A percentile compares a stretch with the other conserved stretches of the same genome.
These are phyloP conservation scores for Pistacia integerrima DNA, from an alignment of 345 rosid genomes.

Conservation along the genomic window DNA sequence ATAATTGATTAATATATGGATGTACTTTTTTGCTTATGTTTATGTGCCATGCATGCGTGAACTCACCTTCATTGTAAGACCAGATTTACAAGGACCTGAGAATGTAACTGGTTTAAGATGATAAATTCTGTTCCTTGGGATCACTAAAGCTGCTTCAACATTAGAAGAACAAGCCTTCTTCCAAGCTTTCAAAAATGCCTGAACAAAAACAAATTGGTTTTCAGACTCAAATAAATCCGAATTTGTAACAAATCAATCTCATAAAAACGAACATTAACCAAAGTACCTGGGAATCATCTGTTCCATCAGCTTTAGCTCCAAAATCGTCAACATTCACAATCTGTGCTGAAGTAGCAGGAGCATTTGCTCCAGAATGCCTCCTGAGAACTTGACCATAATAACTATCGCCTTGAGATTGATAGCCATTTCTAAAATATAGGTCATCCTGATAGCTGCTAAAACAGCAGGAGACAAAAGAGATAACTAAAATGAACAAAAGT, in stretches of 20 bases:
- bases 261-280: neutral
- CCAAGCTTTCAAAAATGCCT: constrained; percentile 75
- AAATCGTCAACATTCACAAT: constrained; percentile 43
- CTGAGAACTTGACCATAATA: neutral
- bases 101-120: constrained; percentile 60
- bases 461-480: constrained; percentile 20
- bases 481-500: neutral
- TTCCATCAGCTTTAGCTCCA: constrained; percentile 60
- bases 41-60: neutral
- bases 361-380: constrained; percentile 2
- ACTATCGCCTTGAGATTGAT: neutral
- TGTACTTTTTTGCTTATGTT: no score
- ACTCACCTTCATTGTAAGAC: constrained; percentile 57
- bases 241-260: neutral
- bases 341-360: constrained; percentile 25
- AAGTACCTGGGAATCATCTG: constrained; percentile 58
- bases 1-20: neutral
- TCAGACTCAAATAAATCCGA: no score
- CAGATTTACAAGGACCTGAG: constrained; percentile 81
- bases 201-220: neutral
- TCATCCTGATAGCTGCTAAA: constrained; percentile 20
- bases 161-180: constrained; percentile 54
- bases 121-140: constrained; percentile 57
- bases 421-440: neutral
- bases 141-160: constrained; percentile 37